Conservation (phyloP, 169 alveolate genomes). For the Sarcocystis neurona region DNA sequence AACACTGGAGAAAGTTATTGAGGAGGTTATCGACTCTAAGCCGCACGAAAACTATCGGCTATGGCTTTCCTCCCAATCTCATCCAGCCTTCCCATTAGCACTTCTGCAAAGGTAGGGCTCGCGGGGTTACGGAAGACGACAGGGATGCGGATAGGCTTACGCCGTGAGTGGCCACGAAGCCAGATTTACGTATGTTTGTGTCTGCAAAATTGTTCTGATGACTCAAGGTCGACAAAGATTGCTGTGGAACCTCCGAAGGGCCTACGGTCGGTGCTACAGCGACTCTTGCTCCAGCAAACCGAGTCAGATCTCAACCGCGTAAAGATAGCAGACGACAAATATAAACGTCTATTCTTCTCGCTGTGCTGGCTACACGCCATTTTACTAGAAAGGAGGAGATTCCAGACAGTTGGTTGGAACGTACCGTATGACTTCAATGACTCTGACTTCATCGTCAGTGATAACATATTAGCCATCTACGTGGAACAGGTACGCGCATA, state of each 20-base stretch:
- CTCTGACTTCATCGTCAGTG: conserved; percentile 95
- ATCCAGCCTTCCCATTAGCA: conserved; percentile 93
- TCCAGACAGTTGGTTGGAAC: conserved; percentile 98
- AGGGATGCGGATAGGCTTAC: not conserved
- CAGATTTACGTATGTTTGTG: not conserved
- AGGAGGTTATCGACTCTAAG: conserved; percentile 72
- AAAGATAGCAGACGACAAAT: conserved; percentile 86
- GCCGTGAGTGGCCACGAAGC: not conserved
- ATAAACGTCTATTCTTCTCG: conserved; percentile 92
- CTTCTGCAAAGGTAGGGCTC: conserved; percentile 84
- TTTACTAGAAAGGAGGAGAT: conserved; percentile 95
- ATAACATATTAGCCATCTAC: conserved; percentile 88
- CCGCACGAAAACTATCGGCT: conserved; percentile 92
- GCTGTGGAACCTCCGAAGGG: conserved; percentile 95
- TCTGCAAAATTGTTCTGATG: not conserved
- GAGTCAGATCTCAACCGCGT: conserved; percentile 87
- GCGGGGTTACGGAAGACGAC: not conserved
- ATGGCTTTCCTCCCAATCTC: conserved; percentile 93
- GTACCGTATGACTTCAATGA: conserved; percentile 95
- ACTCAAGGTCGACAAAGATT: conserved; percentile 84
- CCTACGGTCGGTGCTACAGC: conserved; percentile 86
- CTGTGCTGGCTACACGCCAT: conserved; percentile 97
- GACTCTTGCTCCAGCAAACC: conserved; percentile 86
- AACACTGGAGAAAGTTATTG: conserved; percentile 82
- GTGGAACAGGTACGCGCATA: conserved; percentile 80